phyloP scores from a whole-genome alignment of 371 early-diverging fungal species.

The Mucor indicus region DNA sequence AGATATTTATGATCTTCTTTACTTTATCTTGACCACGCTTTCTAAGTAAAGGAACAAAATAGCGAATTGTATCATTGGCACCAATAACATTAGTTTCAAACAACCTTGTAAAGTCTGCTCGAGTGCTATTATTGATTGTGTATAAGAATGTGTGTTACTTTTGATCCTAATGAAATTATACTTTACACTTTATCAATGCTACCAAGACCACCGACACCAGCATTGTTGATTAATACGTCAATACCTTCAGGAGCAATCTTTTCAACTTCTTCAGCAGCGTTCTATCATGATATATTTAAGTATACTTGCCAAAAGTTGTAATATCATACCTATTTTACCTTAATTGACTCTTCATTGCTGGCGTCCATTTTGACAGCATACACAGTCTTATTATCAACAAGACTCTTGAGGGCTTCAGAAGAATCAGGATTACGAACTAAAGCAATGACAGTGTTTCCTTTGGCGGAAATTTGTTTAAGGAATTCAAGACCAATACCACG shows the following conservation, averaged over 20 bases:
- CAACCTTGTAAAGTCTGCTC: no score
- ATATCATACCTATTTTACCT: slow-evolving; percentile 7
- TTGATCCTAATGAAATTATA: background rate
- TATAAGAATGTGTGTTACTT: no score
- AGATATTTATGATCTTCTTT: no score
- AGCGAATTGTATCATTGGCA: no score
- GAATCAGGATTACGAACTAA: slow-evolving; percentile 16
- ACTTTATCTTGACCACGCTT: no score
- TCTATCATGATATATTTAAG: background rate
- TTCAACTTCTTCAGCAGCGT: no score
- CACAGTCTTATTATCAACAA: slow-evolving; percentile 17
- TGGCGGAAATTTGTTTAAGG: slow-evolving; percentile 12
- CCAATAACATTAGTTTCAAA: no score
- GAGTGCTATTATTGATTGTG: no score
- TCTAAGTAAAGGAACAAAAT: no score
- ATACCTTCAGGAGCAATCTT: no score
- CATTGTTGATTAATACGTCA: no score
- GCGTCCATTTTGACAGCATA: slow-evolving; percentile 14
- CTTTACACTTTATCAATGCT: background rate
- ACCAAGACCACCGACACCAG: no score
- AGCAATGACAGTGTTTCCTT: slow-evolving; percentile 18
- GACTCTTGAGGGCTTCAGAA: slow-evolving; percentile 9
- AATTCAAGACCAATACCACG: slow-evolving; percentile 32
- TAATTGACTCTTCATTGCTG: slow-evolving; percentile 7
- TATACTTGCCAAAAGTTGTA: background rate